These are phyloP conservation scores for Lepidopterella palustris DNA, from an alignment of 495 filamentous ascomycete species.

Conservation along the genomic window DNA sequence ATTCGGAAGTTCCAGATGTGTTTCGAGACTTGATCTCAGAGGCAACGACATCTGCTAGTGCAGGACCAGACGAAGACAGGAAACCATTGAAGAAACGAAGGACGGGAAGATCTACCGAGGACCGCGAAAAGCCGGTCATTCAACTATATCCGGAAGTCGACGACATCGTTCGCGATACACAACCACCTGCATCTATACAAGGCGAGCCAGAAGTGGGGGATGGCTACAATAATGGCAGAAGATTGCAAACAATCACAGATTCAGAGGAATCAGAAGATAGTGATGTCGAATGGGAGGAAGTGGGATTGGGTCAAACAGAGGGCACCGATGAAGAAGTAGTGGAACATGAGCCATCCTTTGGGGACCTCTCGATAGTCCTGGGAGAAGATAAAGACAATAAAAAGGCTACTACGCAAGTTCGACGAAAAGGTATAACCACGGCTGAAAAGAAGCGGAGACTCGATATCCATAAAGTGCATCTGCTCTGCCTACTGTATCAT, in stretches of 20 bases:
- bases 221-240: background rate
- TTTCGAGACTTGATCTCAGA: slow-evolving; percentile 22
- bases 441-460: slow-evolving; percentile 66
- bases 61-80: slow-evolving; percentile 16
- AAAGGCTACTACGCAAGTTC: slow-evolving; percentile 37
- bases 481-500: slow-evolving; percentile 75
- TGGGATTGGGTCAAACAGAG: slow-evolving; percentile 45
- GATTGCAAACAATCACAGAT: slow-evolving; percentile 17
- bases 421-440: slow-evolving; percentile 52
- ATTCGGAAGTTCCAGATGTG: slow-evolving; percentile 20
- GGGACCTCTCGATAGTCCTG: slow-evolving; percentile 53
- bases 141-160: background rate
- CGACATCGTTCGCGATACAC: background rate
- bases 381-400: slow-evolving; percentile 41
- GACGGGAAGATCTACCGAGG: background rate
- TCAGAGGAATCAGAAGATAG: slow-evolving; percentile 46
- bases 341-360: slow-evolving; percentile 33
- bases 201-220: slow-evolving; percentile 1
- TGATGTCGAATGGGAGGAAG: slow-evolving; percentile 68
- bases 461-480: slow-evolving; percentile 77
- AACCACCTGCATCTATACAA: background rate
- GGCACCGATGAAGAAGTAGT: slow-evolving; percentile 34
- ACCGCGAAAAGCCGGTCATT: too few relatives aligned
- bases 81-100: slow-evolving; percentile 26
- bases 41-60: slow-evolving; percentile 11